Base-by-base conservation (phyloP, 2,329 filamentous ascomycete genomes). In the Scorias spongiosa region DNA sequence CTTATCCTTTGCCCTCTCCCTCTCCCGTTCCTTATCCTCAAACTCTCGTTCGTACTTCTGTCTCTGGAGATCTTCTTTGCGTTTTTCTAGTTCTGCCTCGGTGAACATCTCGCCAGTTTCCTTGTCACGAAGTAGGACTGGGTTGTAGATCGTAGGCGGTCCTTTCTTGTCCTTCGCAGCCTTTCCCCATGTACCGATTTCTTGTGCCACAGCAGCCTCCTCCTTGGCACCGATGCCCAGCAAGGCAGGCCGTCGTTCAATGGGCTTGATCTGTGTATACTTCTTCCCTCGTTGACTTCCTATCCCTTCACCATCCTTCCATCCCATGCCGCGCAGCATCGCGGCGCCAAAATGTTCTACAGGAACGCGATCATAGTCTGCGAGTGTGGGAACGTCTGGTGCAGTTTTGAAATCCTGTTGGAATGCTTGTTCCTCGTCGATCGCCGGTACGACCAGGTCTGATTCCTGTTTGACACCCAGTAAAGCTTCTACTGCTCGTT, bases 281-380 rank as follows among this genome's bases (percentile, higher is more conserved):
- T 46, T 62, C 53, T 51, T 62, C 14, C 63, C 62, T 20, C 63
- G 63, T 44, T 73, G 67, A 18, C 71, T 67, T 65, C 81, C 68
- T 42, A 78, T 69, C 34, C 67, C 64, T 49, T 76, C 70, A 14
- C 72, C 77, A 49, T 79, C 76, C 56, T 95, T 87, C 88, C 89
- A 95, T 8, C 91, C 91, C 84, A 96, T 95, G 9, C 88, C 87
- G 29, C 88, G 78, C 30, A 98, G 71, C 50, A 96, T 71, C 0
- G 88, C 87, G 14, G 87, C 83, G 7, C 91, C 91, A 51, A 96
- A 98, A 54, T 95, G 87, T 53, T 95, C 89, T 12, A 96, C 86
- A 0, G 91, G 89, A 48, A 94, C 81, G 10, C 81, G 79, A 46
- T 83, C 81, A 64, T 96, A 96, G 55, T 91, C 85, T 29, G 84